Base-by-base conservation (phyloP, 495 filamentous ascomycete species). In the Hypoxylon perforatum region DNA sequence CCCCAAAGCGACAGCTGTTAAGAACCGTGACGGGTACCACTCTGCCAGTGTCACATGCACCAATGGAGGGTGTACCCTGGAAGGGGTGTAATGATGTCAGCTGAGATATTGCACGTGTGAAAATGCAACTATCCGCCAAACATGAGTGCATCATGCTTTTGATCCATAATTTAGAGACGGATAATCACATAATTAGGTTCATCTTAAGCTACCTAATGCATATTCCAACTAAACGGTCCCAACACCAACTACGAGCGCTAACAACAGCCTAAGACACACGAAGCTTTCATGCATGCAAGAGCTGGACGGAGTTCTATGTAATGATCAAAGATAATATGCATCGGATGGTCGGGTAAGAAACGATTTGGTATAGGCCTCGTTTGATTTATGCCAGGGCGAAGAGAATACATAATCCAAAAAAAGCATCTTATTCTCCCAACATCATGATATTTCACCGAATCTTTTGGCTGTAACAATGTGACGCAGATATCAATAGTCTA, bases 31-130 rank as follows among this genome's bases (percentile, higher is more conserved):
- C 57, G 46, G 45, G 58, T 51, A 56, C 70, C 70, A 73, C 57
- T 59, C 67, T 71, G 63, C 48, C 67, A 65, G 22, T 64, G 63
- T 67, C 67, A 73, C 67, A 71, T 73, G 71, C 63, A 70, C 60
- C 54, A 69, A 65, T 67, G 55, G 52, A 64, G 66, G 66, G 53
- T 21, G 41, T 35, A 23, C 46, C 48, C 45, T 36, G 8, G 30
- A 62, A 17, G 14, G 38, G 41, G 7, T 61, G 25, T 36, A 47
- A 73, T 73, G 71, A 73, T 73, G 71, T 73, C 71, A 73, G 67
- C 63, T 71, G 63, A 35, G 12, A 33, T 57, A 19, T 30, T 41
- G 48, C 44, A 63, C 65, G 60, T 51, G 55, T 56, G 51, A 42
- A 10, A 42, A 69, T 69, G 53, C 59, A 63, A 63, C 58, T 63